Evolutionary conservation across 2,329 filamentous ascomycete species (phyloP), one percentile per base, ranked within the genome.

Genomic region (Dryadomyces quercus-mongolicae): DNA sequence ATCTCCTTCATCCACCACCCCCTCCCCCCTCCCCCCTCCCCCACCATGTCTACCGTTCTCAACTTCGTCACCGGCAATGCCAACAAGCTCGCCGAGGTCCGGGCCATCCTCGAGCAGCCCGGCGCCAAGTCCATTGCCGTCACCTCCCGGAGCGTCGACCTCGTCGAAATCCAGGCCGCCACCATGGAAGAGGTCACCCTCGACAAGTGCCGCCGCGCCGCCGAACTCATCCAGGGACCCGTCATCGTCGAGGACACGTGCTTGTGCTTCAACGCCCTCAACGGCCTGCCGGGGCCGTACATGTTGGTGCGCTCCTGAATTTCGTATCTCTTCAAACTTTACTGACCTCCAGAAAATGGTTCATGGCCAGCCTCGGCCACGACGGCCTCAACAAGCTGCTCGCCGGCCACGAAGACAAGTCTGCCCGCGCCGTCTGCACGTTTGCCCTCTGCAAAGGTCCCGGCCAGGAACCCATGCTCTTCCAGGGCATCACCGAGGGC

Each of bases 31-130:
- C 25, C 43, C 42, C 31, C 18, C 31, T 45, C 34, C 12, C 53
- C 53, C 55, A 45, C 47, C 20, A 55, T 45, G 42, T 16, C 21
- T 4, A 46, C 47, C 48, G 63, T 67, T 6, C 69, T 98, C 60
- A 91, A 94, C 71, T 98, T 98, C 74, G 95, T 98, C 66, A 97
- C 92, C 2, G 87, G 92, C 69, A 98, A 98, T 71, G 82, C 85
- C 65, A 94, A 95, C 74, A 98, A 98, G 74, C 78, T 98, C 54
- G 74, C 77, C 55, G 93, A 98, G 73, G 90, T 95, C 60, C 83
- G 87, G 68, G 85, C 86, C 18, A 96, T 98, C 62, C 78, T 98
- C 3, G 83, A 85, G 62, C 75, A 80, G 9, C 80, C 78, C 7
- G 55, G 13, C 21, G 36, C 15, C 18, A 6, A 31, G 25, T 8